Base-by-base conservation (phyloP, 371 early-diverging fungal genomes). In the Mortierella sp. region DNA sequence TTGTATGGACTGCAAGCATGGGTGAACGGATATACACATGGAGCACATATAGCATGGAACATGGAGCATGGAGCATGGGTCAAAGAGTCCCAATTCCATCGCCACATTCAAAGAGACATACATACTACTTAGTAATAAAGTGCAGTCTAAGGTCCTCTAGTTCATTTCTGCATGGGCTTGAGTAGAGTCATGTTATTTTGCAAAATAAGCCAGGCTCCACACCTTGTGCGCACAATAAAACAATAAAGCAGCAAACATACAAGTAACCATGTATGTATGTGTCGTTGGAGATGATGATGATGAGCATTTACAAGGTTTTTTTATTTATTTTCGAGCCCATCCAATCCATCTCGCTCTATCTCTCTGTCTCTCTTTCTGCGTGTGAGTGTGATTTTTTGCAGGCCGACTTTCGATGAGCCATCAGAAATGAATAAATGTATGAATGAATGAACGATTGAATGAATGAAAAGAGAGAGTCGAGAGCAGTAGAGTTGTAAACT, bases 351-450 rank as follows among this genome's bases (percentile, higher is more conserved):
- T 28, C 58, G 31, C 63, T 63, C 5, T 31, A 16, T 31, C 28
- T 31, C 60, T 31, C 16, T 8, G 13, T 13, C 28, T 11, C 60
- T 31, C 31, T 65, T 38, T 24, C 38, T 65, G 1, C 38, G 63
- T 58, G 28, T 31, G 14, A 21, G 63, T 31, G 14, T 38, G 63
- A 38, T 31, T 38, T 58, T 65, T 65, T 65, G 68, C 38, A 38
- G 38, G 68, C 68, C 68, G 68, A 34, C 68, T 65, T 65, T 65
- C 68, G 68, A 38, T 65, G 68, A 65, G 68, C 68, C 68, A 38
- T 65, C 68, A 21, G 63, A 63, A 65, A 65, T 65, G 68, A 65
- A 60, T 38, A 38, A 38, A 38, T 38, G 42, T 38, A 38, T 38
- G 42, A 3, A 50, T 50, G 50, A 50, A 50, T 47, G 16, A 50